Evolutionary conservation across 2,329 filamentous ascomycete genomes (phyloP).

Genomic region (Botrytis fragariae): DNA sequence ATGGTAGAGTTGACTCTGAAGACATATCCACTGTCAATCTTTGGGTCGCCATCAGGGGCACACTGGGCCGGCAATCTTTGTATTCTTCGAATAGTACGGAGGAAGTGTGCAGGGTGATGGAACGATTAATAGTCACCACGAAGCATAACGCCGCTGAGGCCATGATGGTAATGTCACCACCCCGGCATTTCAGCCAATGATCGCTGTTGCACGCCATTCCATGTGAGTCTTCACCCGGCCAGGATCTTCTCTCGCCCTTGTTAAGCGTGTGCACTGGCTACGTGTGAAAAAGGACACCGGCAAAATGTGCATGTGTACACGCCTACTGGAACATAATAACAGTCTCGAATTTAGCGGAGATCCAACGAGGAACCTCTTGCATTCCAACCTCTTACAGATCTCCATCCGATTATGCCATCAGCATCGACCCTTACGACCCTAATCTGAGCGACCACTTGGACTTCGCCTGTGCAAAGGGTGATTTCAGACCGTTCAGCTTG

Average conservation of each 20-base stretch:
- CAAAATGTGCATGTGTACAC: neutral
- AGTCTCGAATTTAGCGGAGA: neutral
- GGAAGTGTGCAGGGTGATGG: neutral
- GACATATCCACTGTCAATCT: neutral
- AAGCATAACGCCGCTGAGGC: neutral
- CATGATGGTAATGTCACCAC: neutral
- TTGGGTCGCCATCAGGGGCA: neutral
- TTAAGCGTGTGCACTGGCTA: neutral
- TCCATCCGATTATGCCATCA: neutral
- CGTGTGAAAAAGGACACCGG: neutral
- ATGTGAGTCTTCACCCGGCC: neutral
- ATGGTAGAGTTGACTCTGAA: neutral
- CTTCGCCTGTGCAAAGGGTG: neutral
- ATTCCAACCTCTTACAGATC: neutral
- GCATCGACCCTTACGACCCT: neutral
- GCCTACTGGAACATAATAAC: neutral
- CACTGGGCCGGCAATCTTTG: neutral
- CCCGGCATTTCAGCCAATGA: neutral
- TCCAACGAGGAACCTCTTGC: neutral
- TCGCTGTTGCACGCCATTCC: neutral
- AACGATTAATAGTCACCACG: neutral
- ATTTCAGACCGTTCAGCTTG: neutral
- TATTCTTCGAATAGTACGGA: neutral
- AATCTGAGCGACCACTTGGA: constrained; percentile 2
- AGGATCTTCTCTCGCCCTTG: neutral